Conservation (phyloP, 1,139 yeast genomes). For the Geotrichum restrictum region DNA sequence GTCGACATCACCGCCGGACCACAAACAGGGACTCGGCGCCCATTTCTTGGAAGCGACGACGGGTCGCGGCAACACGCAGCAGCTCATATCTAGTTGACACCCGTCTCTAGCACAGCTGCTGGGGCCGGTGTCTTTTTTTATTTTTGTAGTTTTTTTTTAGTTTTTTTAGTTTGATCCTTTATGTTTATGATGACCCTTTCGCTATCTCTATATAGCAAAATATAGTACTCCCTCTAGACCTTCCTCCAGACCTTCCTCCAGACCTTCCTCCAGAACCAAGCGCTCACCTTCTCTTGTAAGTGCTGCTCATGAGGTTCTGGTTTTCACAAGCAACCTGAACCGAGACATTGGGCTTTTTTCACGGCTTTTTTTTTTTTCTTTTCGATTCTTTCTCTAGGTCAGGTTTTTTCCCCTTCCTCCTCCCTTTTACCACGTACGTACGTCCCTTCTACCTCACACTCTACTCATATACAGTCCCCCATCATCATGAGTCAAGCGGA, state of each 20-base stretch:
- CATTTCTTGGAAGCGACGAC: background rate
- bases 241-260: background rate
- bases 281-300: no score
- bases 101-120: background rate
- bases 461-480: background rate
- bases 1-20: background rate
- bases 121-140: background rate
- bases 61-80: background rate
- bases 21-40: background rate
- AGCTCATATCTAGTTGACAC: background rate
- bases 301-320: no score
- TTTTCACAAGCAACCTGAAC: background rate
- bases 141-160: background rate
- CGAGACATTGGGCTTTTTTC: background rate
- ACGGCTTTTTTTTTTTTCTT: constrained; percentile 1
- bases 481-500: constrained; percentile 20
- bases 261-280: background rate
- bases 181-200: constrained; percentile 1
- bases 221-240: background rate
- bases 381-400: background rate
- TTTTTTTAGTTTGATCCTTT: constrained; percentile 13
- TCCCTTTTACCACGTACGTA: background rate
- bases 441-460: background rate
- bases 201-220: background rate
- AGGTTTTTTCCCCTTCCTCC: background rate